Evolutionary conservation across 768 basidiomycete genomes (phyloP), one percentile per base, ranked within the genome.

Genomic region (Mycena sanguinolenta): DNA sequence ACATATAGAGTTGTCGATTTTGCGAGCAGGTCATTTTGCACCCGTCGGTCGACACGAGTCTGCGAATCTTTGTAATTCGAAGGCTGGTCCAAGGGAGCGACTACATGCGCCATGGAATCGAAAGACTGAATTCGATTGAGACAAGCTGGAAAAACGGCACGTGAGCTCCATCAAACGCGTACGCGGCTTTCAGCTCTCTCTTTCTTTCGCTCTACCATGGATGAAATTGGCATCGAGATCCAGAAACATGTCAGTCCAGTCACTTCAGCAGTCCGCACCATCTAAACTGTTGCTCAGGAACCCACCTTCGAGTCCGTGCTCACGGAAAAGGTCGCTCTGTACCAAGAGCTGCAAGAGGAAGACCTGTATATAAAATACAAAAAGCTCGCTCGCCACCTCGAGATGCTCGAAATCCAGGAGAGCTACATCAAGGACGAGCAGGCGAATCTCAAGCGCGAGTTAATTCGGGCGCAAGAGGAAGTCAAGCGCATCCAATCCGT

Each of bases 401-500:
- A 99, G 78, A 95, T 99, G 85, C 90, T 99, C 42, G 93, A 95
- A 61, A 95, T 96, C 30, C 92, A 93, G 77, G 94, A 98, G 82
- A 94, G 93, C 83, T 99, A 99, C 80, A 98, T 99, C 82, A 97
- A 99, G 79, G 97, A 99, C 75, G 98, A 99, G 81, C 97, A 98
- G 77, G 95, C 95, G 19, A 98, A 98, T 77, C 90, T 99, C 65
- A 97, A 99, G 81, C 92, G 97, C 58, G 98, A 99, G 82, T 92
- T 99, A 70, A 94, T 99, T 74, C 95, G 98, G 65, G 98, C 98
- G 0, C 98, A 99, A 79, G 98, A 99, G 80, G 98, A 99, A 83
- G 98, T 99, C 78, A 98, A 98, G 83, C 94, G 98, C 67, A 99
- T 99, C 79, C 96, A 99, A 83, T 95, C 95, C 62, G 98, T 99